Conservation (phyloP, 2,329 filamentous ascomycete species). For the Ophiocordyceps polyrhachis-furcata region DNA sequence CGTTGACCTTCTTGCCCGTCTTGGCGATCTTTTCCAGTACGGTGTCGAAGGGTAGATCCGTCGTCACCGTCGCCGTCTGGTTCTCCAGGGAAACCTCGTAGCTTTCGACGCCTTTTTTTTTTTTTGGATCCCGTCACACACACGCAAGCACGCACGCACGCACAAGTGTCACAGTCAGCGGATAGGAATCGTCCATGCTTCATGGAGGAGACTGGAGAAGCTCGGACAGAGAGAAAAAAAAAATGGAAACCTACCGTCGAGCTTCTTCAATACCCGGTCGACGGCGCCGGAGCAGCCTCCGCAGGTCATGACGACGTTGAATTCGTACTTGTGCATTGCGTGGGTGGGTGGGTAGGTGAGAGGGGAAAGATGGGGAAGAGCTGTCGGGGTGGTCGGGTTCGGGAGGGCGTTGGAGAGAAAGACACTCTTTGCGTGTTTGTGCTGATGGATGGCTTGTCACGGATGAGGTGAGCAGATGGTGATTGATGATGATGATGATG, state of each 20-base stretch:
- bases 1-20: constrained; percentile 84
- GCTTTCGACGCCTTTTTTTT: constrained; percentile 53
- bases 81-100: constrained; percentile 76
- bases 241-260: constrained; percentile 43
- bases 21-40: constrained; percentile 82
- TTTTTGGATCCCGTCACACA: no score
- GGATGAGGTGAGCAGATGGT: no score
- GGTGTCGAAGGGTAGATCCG: constrained; percentile 56
- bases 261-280: constrained; percentile 78
- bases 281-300: constrained; percentile 91
- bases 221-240: no score
- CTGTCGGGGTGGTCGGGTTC: no score
- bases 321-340: constrained; percentile 78
- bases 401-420: no score
- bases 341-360: not conserved
- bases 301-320: constrained; percentile 87
- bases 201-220: no score
- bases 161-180: no score
- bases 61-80: constrained; percentile 63
- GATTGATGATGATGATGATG: no score
- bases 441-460: no score
- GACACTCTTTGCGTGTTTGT: no score
- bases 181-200: no score
- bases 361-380: not conserved
- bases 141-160: no score